A percentile compares a stretch with the other conserved stretches of the same genome.
phyloP scores from a whole-genome alignment of 1,139 yeast species.

The Wickerhamomyces sp. region DNA sequence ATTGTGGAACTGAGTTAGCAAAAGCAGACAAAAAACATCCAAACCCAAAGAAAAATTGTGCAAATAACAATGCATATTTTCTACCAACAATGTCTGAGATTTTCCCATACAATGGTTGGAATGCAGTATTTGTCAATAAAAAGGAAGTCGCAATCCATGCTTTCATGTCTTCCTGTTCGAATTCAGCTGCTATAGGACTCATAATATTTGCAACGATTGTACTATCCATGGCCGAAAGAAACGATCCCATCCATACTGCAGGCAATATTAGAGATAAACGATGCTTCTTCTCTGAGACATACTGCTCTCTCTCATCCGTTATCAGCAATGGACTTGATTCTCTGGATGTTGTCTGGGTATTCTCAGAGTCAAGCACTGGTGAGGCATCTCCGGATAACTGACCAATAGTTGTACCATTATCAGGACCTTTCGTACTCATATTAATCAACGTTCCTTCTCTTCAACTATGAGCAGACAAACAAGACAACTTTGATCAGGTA shows the following conservation, averaged over 20 bases:
- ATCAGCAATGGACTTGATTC: conserved; percentile 32
- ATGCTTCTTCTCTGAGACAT: conserved; percentile 29
- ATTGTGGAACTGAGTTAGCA: conserved; percentile 35
- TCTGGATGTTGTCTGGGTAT: background rate
- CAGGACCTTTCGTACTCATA: too few species aligned
- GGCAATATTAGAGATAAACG: conserved; percentile 27
- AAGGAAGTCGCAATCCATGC: conserved; percentile 68
- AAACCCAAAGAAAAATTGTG: conserved; percentile 41
- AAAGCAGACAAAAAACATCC: conserved; percentile 38
- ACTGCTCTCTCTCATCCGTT: too few species aligned
- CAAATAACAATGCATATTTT: conserved; percentile 36
- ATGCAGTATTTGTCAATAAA: conserved; percentile 55
- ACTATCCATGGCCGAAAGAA: conserved; percentile 57
- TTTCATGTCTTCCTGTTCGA: conserved; percentile 48
- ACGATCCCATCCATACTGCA: conserved; percentile 42
- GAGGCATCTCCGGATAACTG: background rate
- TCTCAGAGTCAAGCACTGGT: background rate
- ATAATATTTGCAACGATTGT: conserved; percentile 63
- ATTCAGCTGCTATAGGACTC: conserved; percentile 60
- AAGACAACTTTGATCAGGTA: too few species aligned
- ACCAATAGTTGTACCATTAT: too few species aligned
- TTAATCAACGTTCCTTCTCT: too few species aligned
- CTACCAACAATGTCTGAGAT: conserved; percentile 52
- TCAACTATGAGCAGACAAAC: too few species aligned
- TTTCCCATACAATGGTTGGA: conserved; percentile 64